phyloP scores from a whole-genome alignment of 1,139 yeast genomes.

The Debaryomycetaceae sp. region DNA sequence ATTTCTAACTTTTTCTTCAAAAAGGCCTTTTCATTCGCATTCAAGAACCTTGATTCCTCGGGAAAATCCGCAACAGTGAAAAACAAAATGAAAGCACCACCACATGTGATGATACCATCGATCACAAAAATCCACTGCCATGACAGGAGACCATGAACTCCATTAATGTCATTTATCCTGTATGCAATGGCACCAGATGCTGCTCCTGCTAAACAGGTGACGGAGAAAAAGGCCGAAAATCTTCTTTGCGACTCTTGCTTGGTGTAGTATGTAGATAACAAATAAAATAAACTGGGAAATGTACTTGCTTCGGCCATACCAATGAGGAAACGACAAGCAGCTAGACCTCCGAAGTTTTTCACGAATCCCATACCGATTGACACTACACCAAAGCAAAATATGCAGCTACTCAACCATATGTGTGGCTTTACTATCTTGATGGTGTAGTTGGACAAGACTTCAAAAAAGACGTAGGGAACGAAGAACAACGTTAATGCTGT shows the following conservation, averaged over 20 bases:
- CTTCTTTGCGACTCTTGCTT: constrained; percentile 65
- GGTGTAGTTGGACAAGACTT: constrained; percentile 61
- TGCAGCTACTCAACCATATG: constrained; percentile 55
- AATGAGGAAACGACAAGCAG: constrained; percentile 58
- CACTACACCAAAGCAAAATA: constrained; percentile 58
- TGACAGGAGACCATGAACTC: constrained; percentile 38
- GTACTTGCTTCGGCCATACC: constrained; percentile 69
- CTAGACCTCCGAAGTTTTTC: constrained; percentile 52
- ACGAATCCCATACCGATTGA: constrained; percentile 68
- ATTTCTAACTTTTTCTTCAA: constrained; percentile 53
- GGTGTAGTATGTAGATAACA: constrained; percentile 54
- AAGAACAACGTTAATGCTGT: constrained; percentile 65
- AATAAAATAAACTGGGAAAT: constrained; percentile 71
- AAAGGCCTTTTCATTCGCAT: constrained; percentile 43
- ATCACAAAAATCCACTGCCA: constrained; percentile 77
- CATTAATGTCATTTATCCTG: constrained; percentile 36
- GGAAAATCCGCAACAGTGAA: constrained; percentile 52
- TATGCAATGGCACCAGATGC: constrained; percentile 44
- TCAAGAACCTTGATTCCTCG: constrained; percentile 51
- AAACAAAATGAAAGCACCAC: constrained; percentile 54
- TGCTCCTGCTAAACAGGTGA: constrained; percentile 42
- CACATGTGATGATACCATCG: constrained; percentile 69
- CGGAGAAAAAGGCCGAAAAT: constrained; percentile 60
- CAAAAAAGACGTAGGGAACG: constrained; percentile 67
- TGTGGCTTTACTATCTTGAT: constrained; percentile 63